These are phyloP conservation scores for Lactifluus volemus DNA, from an alignment of 768 basidiomycete genomes.

Conservation along the genomic window DNA sequence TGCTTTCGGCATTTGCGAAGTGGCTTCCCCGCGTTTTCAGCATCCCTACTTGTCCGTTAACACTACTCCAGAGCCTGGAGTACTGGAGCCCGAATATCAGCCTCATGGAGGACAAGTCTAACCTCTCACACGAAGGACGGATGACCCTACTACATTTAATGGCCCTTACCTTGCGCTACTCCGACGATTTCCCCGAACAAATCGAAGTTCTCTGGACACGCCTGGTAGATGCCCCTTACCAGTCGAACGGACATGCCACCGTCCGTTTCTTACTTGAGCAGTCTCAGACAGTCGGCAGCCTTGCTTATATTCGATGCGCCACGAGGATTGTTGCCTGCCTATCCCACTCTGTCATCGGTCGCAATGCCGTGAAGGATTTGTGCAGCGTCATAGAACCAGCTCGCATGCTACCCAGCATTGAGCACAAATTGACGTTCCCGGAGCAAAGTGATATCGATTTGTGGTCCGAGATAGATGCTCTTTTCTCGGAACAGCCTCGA, in stretches of 20 bases:
- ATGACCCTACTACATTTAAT: slow-evolving; percentile 72
- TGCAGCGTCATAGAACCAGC: slow-evolving; percentile 77
- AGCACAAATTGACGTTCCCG: slow-evolving; percentile 56
- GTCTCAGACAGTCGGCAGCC: slow-evolving; percentile 73
- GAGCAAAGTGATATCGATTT: slow-evolving; percentile 61
- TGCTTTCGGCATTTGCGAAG: slow-evolving; percentile 62
- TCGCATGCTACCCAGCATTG: slow-evolving; percentile 72
- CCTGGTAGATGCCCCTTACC: slow-evolving; percentile 62
- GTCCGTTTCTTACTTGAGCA: slow-evolving; percentile 82
- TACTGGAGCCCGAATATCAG: slow-evolving; percentile 77
- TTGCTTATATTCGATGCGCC: slow-evolving; percentile 69
- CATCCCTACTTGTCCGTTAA: slow-evolving; percentile 41
- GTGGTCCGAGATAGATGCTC: slow-evolving; percentile 70
- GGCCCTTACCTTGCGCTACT: slow-evolving; percentile 70
- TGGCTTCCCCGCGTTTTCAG: slow-evolving; percentile 61
- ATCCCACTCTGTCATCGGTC: slow-evolving; percentile 65
- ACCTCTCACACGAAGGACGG: slow-evolving; percentile 49
- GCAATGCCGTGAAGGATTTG: slow-evolving; percentile 72
- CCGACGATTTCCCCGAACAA: slow-evolving; percentile 68
- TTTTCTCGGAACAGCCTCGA: slow-evolving; percentile 66
- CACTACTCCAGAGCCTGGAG: slow-evolving; percentile 72
- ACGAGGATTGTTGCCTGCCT: slow-evolving; percentile 78
- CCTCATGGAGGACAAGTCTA: slow-evolving; percentile 53
- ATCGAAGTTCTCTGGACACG: slow-evolving; percentile 71
- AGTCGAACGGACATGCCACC: slow-evolving; percentile 69